Evolutionary conservation across 768 basidiomycete species (phyloP), one percentile per base, ranked within the genome.

Genomic region (Suillus weaverae): DNA sequence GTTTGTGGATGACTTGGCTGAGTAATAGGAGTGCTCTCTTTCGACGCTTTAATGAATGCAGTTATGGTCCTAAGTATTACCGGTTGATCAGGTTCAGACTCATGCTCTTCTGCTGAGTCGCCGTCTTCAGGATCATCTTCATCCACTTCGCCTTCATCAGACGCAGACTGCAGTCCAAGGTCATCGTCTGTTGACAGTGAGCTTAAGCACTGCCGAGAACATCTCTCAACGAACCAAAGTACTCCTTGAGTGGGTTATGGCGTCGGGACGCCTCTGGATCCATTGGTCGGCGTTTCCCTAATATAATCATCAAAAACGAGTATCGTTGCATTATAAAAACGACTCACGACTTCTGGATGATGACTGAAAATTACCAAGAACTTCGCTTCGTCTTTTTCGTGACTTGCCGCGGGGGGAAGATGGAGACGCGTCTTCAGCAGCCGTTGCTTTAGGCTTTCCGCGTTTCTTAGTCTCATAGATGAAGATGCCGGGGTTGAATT

Each of bases 81-180:
- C 26, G 68, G 73, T 35, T 56, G 60, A 9, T 69, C 68, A 20
- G 65, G 50, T 14, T 60, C 62, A 36, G 22, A 68, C n/a, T 74
- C 74, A 43, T 73, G 73, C 50, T 72, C 73, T 43, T 69, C 67
- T 41, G 71, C 67, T 22, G 69, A 69, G 22, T 71, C 75, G 9
- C 65, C 69, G 9, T 69, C 69, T 8, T 67, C 72, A 39, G 66
- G 61, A 7, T 56, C 11, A 5, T 71, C 69, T 4, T 67, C 53
- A 41, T 63, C 62, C 11, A 30, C 16, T 14, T 75, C 75, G 20
- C 76, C 72, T 3, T 74, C 79, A 67, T 86, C 85, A 9, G 83
- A 84, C 26, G 81, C 86, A 33, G 86, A 86, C 36, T 85, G 83
- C 20, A 87, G 70, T 44, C 81, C 81, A 44, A 88, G 68, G 51